These are phyloP conservation scores for Coemansia sp. DNA, from an alignment of 192 early-diverging fungal species.

Conservation along the genomic window DNA sequence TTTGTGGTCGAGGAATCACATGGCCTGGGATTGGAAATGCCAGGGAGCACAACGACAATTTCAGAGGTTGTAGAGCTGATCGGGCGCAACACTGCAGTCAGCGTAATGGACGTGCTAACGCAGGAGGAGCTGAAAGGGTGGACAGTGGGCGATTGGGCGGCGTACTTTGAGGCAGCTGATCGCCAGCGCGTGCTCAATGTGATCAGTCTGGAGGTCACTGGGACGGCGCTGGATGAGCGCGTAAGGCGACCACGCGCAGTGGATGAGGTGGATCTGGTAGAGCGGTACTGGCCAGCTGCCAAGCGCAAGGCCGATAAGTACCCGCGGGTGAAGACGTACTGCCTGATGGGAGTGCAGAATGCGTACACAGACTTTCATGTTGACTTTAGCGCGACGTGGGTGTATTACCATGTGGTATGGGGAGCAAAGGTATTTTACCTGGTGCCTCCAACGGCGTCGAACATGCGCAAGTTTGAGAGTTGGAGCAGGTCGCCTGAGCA, in stretches of 20 bases:
- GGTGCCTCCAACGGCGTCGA: constrained; percentile 75
- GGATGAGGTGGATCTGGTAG: constrained; percentile 85
- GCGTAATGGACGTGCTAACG: constrained; percentile 90
- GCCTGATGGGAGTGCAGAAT: constrained; percentile 89
- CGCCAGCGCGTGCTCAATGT: constrained; percentile 80
- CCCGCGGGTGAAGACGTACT: constrained; percentile 88
- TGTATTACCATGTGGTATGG: constrained; percentile 87
- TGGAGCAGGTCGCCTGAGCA: constrained; percentile 87
- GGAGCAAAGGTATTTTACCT: constrained; percentile 91
- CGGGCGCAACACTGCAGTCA: constrained; percentile 68
- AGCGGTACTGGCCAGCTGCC: constrained; percentile 77
- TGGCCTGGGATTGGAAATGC: constrained; percentile 85
- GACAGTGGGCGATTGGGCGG: constrained; percentile 83
- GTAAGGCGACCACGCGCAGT: constrained; percentile 79
- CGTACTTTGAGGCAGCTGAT: constrained; percentile 65
- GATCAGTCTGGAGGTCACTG: constrained; percentile 83
- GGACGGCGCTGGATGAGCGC: constrained; percentile 62
- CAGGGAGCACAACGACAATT: constrained; percentile 59
- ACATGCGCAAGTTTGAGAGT: constrained; percentile 85
- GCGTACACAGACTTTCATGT: constrained; percentile 91
- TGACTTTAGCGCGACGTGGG: constrained; percentile 82
- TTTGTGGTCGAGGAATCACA: constrained; percentile 67
- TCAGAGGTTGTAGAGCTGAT: constrained; percentile 57
- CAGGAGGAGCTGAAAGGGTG: constrained; percentile 75
- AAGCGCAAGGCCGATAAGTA: constrained; percentile 65